Evolutionary conservation across 163 green algal species (phyloP), one percentile per base, ranked within the genome.

Genomic region (Chlamydomonas reinhardtii): DNA sequence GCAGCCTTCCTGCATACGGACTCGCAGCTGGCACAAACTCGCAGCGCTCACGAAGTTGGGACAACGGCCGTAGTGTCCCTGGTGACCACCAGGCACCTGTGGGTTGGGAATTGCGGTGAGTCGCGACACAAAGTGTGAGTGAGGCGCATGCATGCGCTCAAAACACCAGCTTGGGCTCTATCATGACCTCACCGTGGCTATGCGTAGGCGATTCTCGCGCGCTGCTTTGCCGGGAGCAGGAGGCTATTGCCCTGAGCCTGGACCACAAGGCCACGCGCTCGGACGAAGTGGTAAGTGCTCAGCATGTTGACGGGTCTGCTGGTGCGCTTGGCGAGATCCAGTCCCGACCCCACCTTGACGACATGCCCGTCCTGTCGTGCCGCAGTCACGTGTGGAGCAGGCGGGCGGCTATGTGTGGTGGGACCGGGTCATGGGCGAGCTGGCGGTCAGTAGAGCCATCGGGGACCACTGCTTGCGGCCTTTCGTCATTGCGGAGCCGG

Each of bases 401-500:
- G 94, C 94, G n/a, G 96, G 96, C 0, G 96, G 96, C n/a, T 94
- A 96, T 68, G 95, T 98, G 52, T 93, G 98, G 82, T 97, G 96
- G 56, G 94, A 97, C 37, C 92, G 96, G 2, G 96, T 98, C 31
- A 94, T 95, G 91, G 92, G 92, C 8, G 89, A 94, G 86, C 89
- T 95, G 64, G 93, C 93, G 0, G 89, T 95, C 19, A 91, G 78
- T 62, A 69, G 93, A 27, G 92, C 93, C n/a, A 94, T 95, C 43
- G 93, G 93, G 15, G 93, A 94, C 86, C 88, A 93, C 78, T 93
- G 78, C 72, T 77, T 95, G 34, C 80, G 89, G 32, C 91, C 91
- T 17, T 94, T 90, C 79, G 93, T 95, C 71, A 94, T 94, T 29
- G 77, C 89, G 37, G 91, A 95, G 69, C 92, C 91, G 14, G 91